phyloP scores from a whole-genome alignment of 139 green algal genomes.

The Auxenochlorella pyrenoidosa region DNA sequence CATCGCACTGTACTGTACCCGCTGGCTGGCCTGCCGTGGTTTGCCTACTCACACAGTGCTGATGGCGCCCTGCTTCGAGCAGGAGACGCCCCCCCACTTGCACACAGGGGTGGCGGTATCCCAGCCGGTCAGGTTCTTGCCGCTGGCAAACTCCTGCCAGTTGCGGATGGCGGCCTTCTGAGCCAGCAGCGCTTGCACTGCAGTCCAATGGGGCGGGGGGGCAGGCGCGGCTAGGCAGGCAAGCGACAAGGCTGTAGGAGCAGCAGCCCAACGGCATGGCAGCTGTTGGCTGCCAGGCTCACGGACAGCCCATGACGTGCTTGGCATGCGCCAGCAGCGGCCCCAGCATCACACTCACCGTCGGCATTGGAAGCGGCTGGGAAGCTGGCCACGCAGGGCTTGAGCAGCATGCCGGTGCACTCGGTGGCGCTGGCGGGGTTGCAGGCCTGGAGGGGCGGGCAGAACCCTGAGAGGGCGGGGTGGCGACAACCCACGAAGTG shows the following conservation, averaged over 20 bases:
- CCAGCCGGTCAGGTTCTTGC: neutral
- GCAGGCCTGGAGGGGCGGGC: neutral
- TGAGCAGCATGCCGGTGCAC: neutral
- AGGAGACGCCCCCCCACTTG: neutral
- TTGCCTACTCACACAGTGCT: neutral
- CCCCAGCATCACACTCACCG: neutral
- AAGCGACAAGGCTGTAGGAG: neutral
- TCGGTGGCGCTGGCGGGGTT: neutral
- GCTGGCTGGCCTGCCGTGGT: too few species aligned
- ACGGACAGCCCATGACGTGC: neutral
- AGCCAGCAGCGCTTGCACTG: neutral
- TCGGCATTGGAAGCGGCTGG: neutral
- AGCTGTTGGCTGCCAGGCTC: neutral
- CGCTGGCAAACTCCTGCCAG: neutral
- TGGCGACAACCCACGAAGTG: too few species aligned
- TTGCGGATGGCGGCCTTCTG: neutral
- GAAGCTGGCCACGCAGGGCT: neutral
- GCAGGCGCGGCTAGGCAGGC: too few species aligned
- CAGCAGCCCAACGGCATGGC: neutral
- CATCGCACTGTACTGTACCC: too few species aligned
- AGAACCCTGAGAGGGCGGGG: too few species aligned
- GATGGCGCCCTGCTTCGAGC: neutral
- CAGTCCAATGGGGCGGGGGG: too few species aligned
- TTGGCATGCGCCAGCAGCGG: neutral
- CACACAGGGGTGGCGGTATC: neutral